phyloP scores from a whole-genome alignment of 1,139 yeast genomes.

The Suhomyces yuchorum region DNA sequence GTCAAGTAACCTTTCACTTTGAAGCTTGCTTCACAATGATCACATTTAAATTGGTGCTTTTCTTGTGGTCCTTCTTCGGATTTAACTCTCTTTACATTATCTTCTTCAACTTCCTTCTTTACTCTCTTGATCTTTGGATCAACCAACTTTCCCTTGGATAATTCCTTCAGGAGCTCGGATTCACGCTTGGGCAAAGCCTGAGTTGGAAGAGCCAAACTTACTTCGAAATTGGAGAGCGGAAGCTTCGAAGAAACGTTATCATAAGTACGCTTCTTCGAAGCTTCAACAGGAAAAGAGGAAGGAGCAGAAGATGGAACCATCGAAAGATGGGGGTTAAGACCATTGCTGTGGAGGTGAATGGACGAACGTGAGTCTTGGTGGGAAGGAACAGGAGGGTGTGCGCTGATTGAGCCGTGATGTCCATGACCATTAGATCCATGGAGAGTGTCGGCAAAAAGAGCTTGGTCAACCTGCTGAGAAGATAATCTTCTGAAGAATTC shows the following conservation, averaged over 20 bases:
- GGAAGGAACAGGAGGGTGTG: background rate
- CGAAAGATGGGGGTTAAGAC: background rate
- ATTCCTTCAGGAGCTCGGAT: slow-evolving; percentile 6
- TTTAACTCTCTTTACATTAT: slow-evolving; percentile 1
- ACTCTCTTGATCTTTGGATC: slow-evolving; percentile 6
- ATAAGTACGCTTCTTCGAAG: slow-evolving; percentile 15
- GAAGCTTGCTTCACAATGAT: slow-evolving; percentile 49
- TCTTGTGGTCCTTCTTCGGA: background rate
- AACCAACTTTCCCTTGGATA: slow-evolving; percentile 10
- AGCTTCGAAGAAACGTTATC: slow-evolving; percentile 13
- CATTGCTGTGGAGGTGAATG: background rate
- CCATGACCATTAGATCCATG: background rate
- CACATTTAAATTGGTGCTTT: slow-evolving; percentile 35
- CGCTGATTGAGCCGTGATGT: slow-evolving; percentile 1
- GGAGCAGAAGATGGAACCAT: slow-evolving; percentile 1
- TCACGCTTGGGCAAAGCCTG: background rate
- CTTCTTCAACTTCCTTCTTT: slow-evolving; percentile 7
- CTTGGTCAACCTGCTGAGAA: slow-evolving; percentile 5
- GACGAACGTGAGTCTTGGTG: background rate
- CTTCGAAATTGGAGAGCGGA: slow-evolving; percentile 4
- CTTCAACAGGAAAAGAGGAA: slow-evolving; percentile 1
- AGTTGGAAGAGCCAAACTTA: slow-evolving; percentile 3
- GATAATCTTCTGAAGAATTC: slow-evolving; percentile 22
- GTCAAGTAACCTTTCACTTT: slow-evolving; percentile 60
- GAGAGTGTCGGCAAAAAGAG: background rate